phyloP scores from a whole-genome alignment of 169 alveolate genomes.

The Eimeria sp. region DNA sequence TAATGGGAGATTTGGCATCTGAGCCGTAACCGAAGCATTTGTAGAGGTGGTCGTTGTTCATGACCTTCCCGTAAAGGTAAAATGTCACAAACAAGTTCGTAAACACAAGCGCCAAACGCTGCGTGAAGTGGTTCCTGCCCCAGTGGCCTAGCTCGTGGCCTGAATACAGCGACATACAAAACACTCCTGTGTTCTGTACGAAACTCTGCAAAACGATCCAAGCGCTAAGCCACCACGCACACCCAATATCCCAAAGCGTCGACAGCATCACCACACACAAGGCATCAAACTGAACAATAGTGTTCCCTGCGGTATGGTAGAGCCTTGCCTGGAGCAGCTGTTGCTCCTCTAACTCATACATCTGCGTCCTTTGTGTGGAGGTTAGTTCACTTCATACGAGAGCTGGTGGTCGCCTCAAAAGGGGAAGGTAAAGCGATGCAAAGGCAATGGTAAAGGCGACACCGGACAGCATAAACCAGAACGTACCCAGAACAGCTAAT shows the following conservation, averaged over 20 bases:
- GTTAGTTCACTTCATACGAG: background rate
- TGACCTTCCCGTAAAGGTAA: constrained; percentile 89
- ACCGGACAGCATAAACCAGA: background rate
- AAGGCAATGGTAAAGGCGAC: background rate
- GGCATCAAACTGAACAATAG: background rate
- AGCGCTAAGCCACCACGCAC: background rate
- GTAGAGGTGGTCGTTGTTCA: constrained; percentile 88
- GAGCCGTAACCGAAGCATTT: constrained; percentile 91
- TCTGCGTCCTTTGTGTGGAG: background rate
- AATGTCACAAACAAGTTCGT: constrained; percentile 89
- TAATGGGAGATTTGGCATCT: constrained; percentile 87
- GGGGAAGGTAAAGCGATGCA: background rate
- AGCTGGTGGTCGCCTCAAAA: background rate
- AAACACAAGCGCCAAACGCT: constrained; percentile 83
- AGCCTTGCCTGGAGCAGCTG: background rate
- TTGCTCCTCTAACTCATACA: background rate
- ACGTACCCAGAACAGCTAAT: constrained; percentile 93
- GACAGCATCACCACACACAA: background rate
- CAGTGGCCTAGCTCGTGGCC: constrained; percentile 88
- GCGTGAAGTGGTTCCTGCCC: constrained; percentile 85
- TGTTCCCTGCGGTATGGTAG: background rate
- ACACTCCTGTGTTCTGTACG: background rate
- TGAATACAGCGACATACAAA: background rate
- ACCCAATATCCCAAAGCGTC: background rate
- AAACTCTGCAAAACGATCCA: background rate